Percentiles rank a stretch among this genome's conserved stretches.
Conservation (phyloP, 768 basidiomycete species). For the Phanerochaete sordida region DNA sequence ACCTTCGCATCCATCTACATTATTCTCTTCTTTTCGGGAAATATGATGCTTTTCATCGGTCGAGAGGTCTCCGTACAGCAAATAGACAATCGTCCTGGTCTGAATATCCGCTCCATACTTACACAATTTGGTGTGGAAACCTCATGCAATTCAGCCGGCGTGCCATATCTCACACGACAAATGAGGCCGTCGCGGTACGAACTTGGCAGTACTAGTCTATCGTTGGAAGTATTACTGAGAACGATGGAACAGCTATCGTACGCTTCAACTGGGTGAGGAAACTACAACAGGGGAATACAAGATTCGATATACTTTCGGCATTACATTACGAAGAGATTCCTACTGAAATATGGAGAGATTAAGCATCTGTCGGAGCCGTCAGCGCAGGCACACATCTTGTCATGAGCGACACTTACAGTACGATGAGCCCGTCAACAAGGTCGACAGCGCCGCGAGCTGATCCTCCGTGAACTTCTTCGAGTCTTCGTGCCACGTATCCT, state of each 20-base stretch:
- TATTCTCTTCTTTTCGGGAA: too few species aligned
- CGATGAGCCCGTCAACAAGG: conserved; percentile 81
- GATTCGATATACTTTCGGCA: neutral
- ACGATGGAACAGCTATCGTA: neutral
- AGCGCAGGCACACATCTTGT: neutral
- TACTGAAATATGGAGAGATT: neutral
- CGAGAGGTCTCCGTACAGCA: too few species aligned
- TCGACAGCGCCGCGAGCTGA: conserved; percentile 76
- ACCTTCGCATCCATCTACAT: neutral
- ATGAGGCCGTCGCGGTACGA: too few species aligned
- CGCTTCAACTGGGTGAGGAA: too few species aligned
- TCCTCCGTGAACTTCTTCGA: conserved; percentile 83
- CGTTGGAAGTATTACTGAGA: neutral
- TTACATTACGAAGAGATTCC: neutral
- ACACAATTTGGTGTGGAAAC: too few species aligned
- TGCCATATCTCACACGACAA: too few species aligned
- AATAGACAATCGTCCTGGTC: too few species aligned
- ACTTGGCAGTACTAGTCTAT: neutral
- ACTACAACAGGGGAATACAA: too few species aligned
- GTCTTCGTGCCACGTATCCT: conserved; percentile 90
- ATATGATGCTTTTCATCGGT: too few species aligned
- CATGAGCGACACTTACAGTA: conserved; percentile 52
- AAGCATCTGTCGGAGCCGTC: conserved; percentile 15
- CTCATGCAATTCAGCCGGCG: too few species aligned
- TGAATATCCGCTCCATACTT: too few species aligned